Evolutionary conservation across 495 filamentous ascomycete species (phyloP).

Genomic region (Aspergillus biplanus): DNA sequence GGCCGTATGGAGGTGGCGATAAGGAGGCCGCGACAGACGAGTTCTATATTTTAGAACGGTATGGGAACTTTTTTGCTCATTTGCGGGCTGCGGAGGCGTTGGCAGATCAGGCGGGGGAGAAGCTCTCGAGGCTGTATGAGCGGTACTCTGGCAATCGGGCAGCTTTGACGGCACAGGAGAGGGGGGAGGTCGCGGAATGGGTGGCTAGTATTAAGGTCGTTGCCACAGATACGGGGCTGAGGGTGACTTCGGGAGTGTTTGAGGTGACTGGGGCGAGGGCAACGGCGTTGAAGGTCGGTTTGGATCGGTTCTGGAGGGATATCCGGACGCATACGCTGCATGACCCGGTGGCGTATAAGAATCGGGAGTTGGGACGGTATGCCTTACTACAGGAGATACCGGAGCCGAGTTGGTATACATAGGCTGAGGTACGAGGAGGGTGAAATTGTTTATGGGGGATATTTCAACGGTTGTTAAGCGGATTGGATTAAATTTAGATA

Average conservation of each 20-base stretch:
- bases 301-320: constrained; percentile 66
- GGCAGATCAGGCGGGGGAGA: constrained; percentile 53
- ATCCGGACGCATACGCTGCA: constrained; percentile 63
- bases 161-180: constrained; percentile 45
- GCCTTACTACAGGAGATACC: constrained; percentile 55
- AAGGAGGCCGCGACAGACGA: constrained; percentile 59
- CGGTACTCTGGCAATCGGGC: constrained; percentile 36
- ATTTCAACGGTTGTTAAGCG: no score
- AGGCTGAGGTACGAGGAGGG: background rate
- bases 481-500: no score
- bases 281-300: constrained; percentile 54
- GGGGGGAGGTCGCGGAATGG: constrained; percentile 62
- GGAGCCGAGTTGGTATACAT: constrained; percentile 64
- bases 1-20: constrained; percentile 61
- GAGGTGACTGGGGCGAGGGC: constrained; percentile 60
- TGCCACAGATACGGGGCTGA: constrained; percentile 57
- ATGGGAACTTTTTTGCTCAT: constrained; percentile 63
- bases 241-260: constrained; percentile 60
- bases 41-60: constrained; percentile 63
- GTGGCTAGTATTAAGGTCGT: constrained; percentile 64
- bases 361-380: constrained; percentile 58
- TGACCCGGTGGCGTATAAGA: constrained; percentile 66
- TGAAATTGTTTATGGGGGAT: no score
- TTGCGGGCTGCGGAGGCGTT: constrained; percentile 59
- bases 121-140: constrained; percentile 46